phyloP scores from a whole-genome alignment of 2,329 filamentous ascomycete species.

The Mycosphaerella sp. region DNA sequence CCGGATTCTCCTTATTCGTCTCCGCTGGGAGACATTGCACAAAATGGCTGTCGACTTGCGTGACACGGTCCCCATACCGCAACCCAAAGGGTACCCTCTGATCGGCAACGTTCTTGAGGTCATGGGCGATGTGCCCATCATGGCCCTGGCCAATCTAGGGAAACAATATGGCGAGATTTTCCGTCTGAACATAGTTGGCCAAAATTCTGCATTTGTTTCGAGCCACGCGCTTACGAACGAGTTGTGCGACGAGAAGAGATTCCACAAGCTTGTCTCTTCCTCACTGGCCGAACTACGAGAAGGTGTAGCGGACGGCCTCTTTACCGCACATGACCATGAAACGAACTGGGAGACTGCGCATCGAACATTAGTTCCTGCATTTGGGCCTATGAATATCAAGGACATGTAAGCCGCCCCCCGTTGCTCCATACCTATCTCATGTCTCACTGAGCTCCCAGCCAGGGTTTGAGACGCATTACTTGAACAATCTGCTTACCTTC shows the following conservation, averaged over 20 bases:
- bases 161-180: constrained; percentile 25
- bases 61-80: constrained; percentile 47
- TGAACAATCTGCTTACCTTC: not conserved
- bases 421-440: too few relatives aligned
- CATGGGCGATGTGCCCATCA: constrained; percentile 50
- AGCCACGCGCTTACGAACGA: constrained; percentile 34
- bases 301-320: constrained; percentile 58
- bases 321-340: constrained; percentile 49
- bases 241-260: constrained; percentile 40
- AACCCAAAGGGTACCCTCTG: constrained; percentile 57
- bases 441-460: too few relatives aligned
- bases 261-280: constrained; percentile 51
- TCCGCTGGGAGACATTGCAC: not conserved
- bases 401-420: constrained; percentile 44
- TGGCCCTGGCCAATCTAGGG: constrained; percentile 48
- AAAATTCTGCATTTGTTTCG: constrained; percentile 21
- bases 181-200: constrained; percentile 17
- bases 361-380: constrained; percentile 61
- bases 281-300: constrained; percentile 52
- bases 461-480: constrained; percentile 4
- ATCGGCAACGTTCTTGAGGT: constrained; percentile 61
- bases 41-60: constrained; percentile 19
- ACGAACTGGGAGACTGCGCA: constrained; percentile 25
- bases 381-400: constrained; percentile 61
- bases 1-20: not conserved